Evolutionary conservation across 495 filamentous ascomycete species (phyloP).

Genomic region (Astrothelium macrocarpum): DNA sequence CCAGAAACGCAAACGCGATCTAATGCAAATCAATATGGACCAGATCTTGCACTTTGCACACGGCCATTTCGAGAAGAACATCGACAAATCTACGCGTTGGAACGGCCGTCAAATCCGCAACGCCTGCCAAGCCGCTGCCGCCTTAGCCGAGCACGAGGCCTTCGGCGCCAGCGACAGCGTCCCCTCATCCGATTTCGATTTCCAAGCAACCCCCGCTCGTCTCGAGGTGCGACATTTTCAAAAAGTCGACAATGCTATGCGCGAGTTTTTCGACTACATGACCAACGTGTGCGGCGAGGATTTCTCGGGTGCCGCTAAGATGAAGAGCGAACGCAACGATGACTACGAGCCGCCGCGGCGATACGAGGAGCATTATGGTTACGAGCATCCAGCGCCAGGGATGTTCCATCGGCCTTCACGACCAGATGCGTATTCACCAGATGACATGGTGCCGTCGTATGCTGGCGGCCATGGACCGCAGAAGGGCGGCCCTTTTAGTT

Average conservation of each 20-base stretch:
- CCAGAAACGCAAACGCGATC: neutral
- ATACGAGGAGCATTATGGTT: neutral
- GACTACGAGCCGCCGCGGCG: neutral
- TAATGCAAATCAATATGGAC: neutral
- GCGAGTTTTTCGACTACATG: neutral
- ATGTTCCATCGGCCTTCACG: neutral
- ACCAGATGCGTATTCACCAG: neutral
- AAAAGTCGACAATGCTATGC: neutral
- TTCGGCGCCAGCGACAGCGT: neutral
- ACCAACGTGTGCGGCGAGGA: neutral
- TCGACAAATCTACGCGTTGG: neutral
- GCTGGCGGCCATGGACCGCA: neutral
- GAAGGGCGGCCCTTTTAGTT: neutral
- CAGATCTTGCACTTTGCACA: neutral
- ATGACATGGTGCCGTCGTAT: neutral
- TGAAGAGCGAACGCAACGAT: neutral
- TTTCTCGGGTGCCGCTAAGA: neutral
- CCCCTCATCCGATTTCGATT: neutral
- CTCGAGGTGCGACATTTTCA: neutral
- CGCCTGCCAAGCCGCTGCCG: neutral
- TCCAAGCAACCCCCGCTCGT: neutral
- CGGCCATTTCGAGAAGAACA: neutral
- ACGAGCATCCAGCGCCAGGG: neutral
- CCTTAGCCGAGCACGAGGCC: neutral
- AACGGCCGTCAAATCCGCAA: slow-evolving; percentile 12